phyloP scores from a whole-genome alignment of 106 monocot genomes.

The Chionographis japonica region DNA sequence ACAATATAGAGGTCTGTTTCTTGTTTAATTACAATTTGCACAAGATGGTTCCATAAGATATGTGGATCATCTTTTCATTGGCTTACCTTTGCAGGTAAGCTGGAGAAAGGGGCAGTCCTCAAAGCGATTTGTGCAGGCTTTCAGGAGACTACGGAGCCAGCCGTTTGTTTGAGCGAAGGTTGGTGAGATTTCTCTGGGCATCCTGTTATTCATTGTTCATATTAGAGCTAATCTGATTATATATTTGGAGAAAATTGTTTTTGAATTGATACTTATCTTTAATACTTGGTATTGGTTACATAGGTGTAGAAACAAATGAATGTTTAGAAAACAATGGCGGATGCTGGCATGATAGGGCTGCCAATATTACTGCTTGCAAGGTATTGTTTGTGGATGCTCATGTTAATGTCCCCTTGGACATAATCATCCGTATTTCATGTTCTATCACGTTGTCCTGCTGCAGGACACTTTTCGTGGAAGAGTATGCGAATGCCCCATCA shows the following conservation, averaged over 20 bases:
- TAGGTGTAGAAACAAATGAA: too few relatives aligned
- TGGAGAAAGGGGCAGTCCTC: conserved; percentile 55
- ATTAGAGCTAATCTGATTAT: not conserved
- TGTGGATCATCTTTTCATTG: not conserved
- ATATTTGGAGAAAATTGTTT: not conserved
- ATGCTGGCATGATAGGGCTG: too few relatives aligned
- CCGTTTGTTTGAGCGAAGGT: conserved; percentile 50
- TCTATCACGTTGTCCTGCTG: too few relatives aligned
- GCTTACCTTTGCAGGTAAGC: conserved; percentile 28
- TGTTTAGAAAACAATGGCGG: too few relatives aligned
- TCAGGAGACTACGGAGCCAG: conserved; percentile 54
- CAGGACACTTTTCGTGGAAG: too few relatives aligned
- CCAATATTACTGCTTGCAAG: too few relatives aligned
- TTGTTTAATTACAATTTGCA: not conserved
- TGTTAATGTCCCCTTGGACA: too few relatives aligned
- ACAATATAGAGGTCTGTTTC: conserved; percentile 54
- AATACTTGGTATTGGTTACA: too few relatives aligned
- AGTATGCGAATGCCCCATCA: too few relatives aligned
- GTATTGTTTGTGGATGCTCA: too few relatives aligned
- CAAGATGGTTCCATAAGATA: not conserved
- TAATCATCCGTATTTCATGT: too few relatives aligned
- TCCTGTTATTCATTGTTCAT: not conserved
- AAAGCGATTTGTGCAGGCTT: conserved; percentile 64
- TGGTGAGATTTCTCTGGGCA: not conserved
- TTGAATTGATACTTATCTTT: too few relatives aligned